Conservation (phyloP, 768 basidiomycete species). For the Tricholoma sp. region DNA sequence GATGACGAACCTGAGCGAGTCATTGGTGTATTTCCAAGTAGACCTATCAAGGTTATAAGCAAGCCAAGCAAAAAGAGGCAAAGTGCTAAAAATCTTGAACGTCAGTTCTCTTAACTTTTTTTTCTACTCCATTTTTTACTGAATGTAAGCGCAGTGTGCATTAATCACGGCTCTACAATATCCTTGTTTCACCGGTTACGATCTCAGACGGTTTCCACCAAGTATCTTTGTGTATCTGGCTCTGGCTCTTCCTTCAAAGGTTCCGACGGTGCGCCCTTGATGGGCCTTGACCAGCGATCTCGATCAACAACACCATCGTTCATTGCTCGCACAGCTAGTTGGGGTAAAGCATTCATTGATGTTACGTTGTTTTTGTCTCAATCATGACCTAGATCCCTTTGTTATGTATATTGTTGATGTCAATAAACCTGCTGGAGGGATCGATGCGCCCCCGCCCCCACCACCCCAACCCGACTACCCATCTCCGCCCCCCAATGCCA, state of each 20-base stretch:
- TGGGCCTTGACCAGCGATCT: constrained; percentile 72
- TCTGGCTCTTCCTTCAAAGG: constrained; percentile 90
- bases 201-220: constrained; percentile 93
- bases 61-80: constrained; percentile 98
- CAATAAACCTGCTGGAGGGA: constrained; percentile 71
- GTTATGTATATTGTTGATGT: constrained; percentile 98
- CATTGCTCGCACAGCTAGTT: constrained; percentile 84
- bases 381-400: constrained; percentile 64
- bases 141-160: constrained; percentile 58
- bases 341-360: constrained; percentile 52
- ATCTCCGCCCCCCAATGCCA: constrained; percentile 86
- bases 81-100: constrained; percentile 87
- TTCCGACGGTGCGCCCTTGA: constrained; percentile 83
- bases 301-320: constrained; percentile 79
- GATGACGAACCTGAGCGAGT: constrained; percentile 80
- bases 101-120: constrained; percentile 44
- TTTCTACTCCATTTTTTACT: constrained; percentile 6
- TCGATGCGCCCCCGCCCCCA: constrained; percentile 74
- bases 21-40: constrained; percentile 86
- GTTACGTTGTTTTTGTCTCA: background rate
- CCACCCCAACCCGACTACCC: constrained; percentile 88
- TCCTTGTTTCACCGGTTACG: constrained; percentile 94
- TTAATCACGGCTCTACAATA: constrained; percentile 93
- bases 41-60: constrained; percentile 97
- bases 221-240: constrained; percentile 93